phyloP scores from a whole-genome alignment of 768 basidiomycete genomes.

The Mycena galericulata region DNA sequence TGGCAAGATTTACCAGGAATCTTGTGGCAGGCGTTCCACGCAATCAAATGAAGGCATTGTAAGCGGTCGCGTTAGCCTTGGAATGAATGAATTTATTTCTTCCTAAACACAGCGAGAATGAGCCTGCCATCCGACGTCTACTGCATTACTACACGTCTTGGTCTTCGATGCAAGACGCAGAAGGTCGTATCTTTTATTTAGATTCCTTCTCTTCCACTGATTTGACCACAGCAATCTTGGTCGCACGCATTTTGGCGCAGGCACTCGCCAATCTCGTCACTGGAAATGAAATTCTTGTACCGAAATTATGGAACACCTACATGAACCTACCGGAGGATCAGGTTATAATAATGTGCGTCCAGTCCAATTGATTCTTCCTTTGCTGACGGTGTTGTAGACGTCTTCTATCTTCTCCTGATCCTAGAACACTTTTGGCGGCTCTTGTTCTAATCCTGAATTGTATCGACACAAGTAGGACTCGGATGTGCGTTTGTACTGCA shows the following conservation, averaged over 20 bases:
- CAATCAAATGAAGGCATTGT: constrained; percentile 86
- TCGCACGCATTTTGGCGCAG: constrained; percentile 79
- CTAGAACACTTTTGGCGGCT: constrained; percentile 67
- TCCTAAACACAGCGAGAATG: constrained; percentile 65
- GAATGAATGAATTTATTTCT: constrained; percentile 5
- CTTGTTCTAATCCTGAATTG: constrained; percentile 82
- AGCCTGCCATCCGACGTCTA: constrained; percentile 74
- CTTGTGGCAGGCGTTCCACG: constrained; percentile 77
- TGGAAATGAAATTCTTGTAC: constrained; percentile 68
- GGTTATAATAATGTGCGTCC: constrained; percentile 76
- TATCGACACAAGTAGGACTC: constrained; percentile 63
- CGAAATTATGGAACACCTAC: constrained; percentile 73
- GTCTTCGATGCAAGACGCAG: constrained; percentile 70
- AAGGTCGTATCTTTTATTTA: constrained; percentile 48
- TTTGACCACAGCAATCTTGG: constrained; percentile 62
- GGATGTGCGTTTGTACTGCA: constrained; percentile 59
- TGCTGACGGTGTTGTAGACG: constrained; percentile 54
- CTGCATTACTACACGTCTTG: constrained; percentile 84
- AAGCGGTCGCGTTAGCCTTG: constrained; percentile 45
- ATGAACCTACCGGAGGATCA: constrained; percentile 78
- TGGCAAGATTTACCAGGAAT: constrained; percentile 88
- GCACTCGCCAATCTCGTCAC: constrained; percentile 89
- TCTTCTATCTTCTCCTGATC: constrained; percentile 73
- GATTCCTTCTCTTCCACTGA: constrained; percentile 4
- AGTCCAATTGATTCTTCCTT: constrained; percentile 30